Percentiles rank a stretch among this genome's conserved stretches.
These are phyloP conservation scores for Lecanoromycetidae sp. DNA, from an alignment of 2,329 filamentous ascomycete species.

Conservation along the genomic window DNA sequence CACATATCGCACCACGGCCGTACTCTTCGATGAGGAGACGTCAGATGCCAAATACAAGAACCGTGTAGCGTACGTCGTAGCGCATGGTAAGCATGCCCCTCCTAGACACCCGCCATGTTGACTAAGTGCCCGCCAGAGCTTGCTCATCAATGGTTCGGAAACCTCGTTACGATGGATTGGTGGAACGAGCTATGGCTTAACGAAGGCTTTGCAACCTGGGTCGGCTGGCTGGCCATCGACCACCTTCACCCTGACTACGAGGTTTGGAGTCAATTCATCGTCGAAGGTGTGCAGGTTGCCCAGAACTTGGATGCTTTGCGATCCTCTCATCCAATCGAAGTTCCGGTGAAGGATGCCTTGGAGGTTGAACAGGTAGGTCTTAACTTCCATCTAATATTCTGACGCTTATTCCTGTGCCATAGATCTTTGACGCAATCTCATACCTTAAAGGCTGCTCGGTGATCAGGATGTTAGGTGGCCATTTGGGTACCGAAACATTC, in stretches of 20 bases:
- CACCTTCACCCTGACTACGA: slow-evolving; percentile 94
- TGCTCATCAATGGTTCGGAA: slow-evolving; percentile 92
- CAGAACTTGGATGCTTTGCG: slow-evolving; percentile 82
- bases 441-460: slow-evolving; percentile 94
- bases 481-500: slow-evolving; percentile 80
- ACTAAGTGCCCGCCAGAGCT: slow-evolving; percentile 45
- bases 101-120: not conserved
- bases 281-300: slow-evolving; percentile 84
- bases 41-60: slow-evolving; percentile 88
- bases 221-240: slow-evolving; percentile 86
- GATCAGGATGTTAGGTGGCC: slow-evolving; percentile 87
- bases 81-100: slow-evolving; percentile 46
- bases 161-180: slow-evolving; percentile 94
- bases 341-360: slow-evolving; percentile 81
- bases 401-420: too few species aligned
- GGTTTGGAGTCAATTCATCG: slow-evolving; percentile 95
- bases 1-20: slow-evolving; percentile 87
- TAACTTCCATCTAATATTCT: too few species aligned
- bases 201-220: slow-evolving; percentile 96
- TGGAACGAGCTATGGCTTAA: slow-evolving; percentile 83
- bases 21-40: slow-evolving; percentile 87
- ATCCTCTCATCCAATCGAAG: slow-evolving; percentile 90
- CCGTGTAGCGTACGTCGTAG: slow-evolving; percentile 88
- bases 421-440: slow-evolving; percentile 48
- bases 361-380: slow-evolving; percentile 60